A percentile compares a stretch with the other conserved stretches of the same genome.
phyloP scores from a whole-genome alignment of 441 rosid species.

The Daphne laureola region DNA sequence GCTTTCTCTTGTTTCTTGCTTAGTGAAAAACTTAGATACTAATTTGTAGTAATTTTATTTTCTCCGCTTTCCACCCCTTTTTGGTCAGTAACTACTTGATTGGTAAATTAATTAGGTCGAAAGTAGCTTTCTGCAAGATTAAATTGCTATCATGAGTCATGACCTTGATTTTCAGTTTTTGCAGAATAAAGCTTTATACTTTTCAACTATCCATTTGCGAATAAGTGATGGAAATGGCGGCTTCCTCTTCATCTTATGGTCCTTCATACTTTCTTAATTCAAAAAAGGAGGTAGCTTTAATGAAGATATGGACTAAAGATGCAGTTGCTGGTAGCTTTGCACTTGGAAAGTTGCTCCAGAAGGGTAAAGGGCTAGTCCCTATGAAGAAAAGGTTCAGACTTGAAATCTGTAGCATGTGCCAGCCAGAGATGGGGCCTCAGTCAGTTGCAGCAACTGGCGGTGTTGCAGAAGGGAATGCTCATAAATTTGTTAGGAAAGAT shows the following conservation, averaged over 20 bases:
- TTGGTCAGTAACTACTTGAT: neutral
- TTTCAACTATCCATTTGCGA: slow-evolving; percentile 24
- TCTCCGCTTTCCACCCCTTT: neutral
- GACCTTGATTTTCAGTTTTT: no score
- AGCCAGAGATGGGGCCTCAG: slow-evolving; percentile 24
- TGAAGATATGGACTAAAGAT: slow-evolving; percentile 24
- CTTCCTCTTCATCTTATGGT: slow-evolving; percentile 27
- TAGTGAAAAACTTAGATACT: neutral
- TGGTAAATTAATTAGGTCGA: neutral
- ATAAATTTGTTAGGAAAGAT: slow-evolving; percentile 18
- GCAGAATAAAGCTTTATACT: slow-evolving; percentile 6
- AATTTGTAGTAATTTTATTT: neutral
- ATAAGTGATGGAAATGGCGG: slow-evolving; percentile 24
- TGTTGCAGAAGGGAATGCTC: slow-evolving; percentile 21
- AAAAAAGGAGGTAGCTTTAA: slow-evolving; percentile 21
- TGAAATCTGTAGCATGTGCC: slow-evolving; percentile 29
- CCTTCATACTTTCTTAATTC: slow-evolving; percentile 23
- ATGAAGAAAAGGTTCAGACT: slow-evolving; percentile 22
- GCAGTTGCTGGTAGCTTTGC: slow-evolving; percentile 3
- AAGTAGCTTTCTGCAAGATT: neutral
- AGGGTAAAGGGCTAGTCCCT: slow-evolving; percentile 14
- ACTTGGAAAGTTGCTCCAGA: slow-evolving; percentile 11
- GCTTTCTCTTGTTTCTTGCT: slow-evolving; percentile 2
- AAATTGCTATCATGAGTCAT: no score
- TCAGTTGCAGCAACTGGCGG: slow-evolving; percentile 15